These are phyloP conservation scores for Fomitopsis serialis DNA, from an alignment of 768 basidiomycete genomes.

Conservation along the genomic window DNA sequence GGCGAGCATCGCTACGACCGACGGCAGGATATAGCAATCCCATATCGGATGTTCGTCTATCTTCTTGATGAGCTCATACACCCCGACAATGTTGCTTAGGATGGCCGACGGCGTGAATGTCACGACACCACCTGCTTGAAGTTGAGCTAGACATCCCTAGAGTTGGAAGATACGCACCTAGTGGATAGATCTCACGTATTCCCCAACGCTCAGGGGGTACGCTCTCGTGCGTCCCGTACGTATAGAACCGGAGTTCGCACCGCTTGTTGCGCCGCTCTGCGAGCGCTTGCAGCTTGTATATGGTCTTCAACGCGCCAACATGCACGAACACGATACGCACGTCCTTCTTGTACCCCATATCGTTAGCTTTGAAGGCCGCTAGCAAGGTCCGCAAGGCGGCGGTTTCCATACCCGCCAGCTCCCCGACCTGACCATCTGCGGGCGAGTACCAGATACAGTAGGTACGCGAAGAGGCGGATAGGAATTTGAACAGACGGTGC, in stretches of 20 bases:
- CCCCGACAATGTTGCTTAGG: conserved; percentile 43
- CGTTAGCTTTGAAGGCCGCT: conserved; percentile 35
- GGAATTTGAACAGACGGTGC: conserved; percentile 38
- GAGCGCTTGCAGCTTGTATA: conserved; percentile 47
- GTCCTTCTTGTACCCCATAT: conserved; percentile 33
- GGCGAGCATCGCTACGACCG: conserved; percentile 53
- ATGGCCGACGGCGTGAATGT: conserved; percentile 67
- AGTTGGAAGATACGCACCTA: conserved; percentile 39
- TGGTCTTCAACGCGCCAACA: conserved; percentile 43
- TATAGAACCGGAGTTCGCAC: conserved; percentile 52
- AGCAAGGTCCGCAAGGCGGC: conserved; percentile 38
- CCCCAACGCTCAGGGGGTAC: conserved; percentile 52
- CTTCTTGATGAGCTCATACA: conserved; percentile 43
- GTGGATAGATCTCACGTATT: conserved; percentile 61
- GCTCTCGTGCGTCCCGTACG: conserved; percentile 59
- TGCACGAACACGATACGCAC: conserved; percentile 61
- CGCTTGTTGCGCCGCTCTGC: conserved; percentile 39
- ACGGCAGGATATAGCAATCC: conserved; percentile 62
- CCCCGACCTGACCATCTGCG: conserved; percentile 22
- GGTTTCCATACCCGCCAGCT: conserved; percentile 36
- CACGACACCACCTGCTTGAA: conserved; percentile 56
- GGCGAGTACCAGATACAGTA: conserved; percentile 46
- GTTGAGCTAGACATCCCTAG: neutral
- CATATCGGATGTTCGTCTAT: conserved; percentile 60
- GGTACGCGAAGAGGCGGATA: conserved; percentile 30